Base-by-base conservation (phyloP, 78 protist species). In the Bodo saltans region DNA sequence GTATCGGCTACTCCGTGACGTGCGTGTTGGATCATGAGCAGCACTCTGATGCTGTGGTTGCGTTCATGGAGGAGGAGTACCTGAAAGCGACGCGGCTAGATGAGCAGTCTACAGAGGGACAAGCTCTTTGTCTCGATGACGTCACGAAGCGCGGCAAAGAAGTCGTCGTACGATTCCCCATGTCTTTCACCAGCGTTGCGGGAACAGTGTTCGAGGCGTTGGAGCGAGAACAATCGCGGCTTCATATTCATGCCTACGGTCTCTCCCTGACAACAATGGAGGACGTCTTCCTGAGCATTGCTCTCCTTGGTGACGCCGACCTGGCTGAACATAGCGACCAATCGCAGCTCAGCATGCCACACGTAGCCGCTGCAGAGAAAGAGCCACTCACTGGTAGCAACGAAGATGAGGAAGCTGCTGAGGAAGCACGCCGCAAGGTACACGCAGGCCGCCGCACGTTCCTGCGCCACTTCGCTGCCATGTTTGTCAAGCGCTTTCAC, bases 1-100 rank as follows among this genome's bases (percentile, higher is more conserved):
- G 90, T 23, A 72, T 76, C 68, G 90, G 90, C 37, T 74, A 87
- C 85, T 3, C 0, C 52, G 37, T 88, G 72, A 0, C 47, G n/a
- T 47, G 60, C 17, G 60, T 47, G 30, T 34, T 33, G 38, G 76
- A 12, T 30, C 26, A 29, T 72, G 27, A 29, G 68, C 29, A 34
- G 74, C 41, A n/a, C 40, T 60, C 12, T 28, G 69, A 1, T 0
- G 34, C 28, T 38, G 71, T 21, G 35, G 0, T 2, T n/a, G 38
- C 39, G 74, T 35, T 33, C 68, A 0, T 76, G 35, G 4, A 47
- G 3, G 81, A 76, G 1, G 25, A 4, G 26, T 76, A 67, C 42
- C 17, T 67, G 40, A 27, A 76, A 3, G 81, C 81, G 42, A 47
- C 60, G n/a, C n/a, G n/a, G n/a, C n/a, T n/a, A n/a, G n/a, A n/a